These are phyloP conservation scores for Gautieria morchelliformis DNA, from an alignment of 768 basidiomycete species.

Conservation along the genomic window DNA sequence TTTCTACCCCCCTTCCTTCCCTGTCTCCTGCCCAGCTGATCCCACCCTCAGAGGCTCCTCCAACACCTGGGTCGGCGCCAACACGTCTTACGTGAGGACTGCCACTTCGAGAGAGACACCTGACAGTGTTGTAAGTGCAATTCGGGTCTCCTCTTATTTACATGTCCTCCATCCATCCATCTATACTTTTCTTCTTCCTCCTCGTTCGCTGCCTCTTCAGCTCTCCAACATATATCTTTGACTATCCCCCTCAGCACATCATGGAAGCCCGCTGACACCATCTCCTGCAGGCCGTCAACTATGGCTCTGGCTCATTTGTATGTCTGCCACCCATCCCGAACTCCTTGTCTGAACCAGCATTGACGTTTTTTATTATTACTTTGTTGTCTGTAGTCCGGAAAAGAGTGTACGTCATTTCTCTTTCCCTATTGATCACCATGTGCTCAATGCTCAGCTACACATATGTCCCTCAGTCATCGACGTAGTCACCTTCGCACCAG, in stretches of 20 bases:
- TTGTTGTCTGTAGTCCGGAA: background rate
- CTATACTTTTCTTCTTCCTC: constrained; percentile 27
- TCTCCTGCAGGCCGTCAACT: background rate
- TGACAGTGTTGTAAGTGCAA: background rate
- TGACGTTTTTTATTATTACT: no score
- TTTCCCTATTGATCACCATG: background rate
- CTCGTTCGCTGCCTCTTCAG: constrained; percentile 44
- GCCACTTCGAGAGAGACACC: constrained; percentile 11
- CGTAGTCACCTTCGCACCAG: constrained; percentile 16
- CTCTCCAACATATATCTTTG: background rate
- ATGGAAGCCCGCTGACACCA: background rate
- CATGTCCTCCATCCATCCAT: constrained; percentile 32
- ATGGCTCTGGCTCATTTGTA: constrained; percentile 2
- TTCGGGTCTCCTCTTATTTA: background rate
- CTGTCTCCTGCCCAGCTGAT: no score
- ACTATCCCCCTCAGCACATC: background rate
- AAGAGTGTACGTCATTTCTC: background rate
- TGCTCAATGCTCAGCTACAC: background rate
- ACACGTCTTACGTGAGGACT: constrained; percentile 14
- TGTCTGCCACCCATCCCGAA: no score
- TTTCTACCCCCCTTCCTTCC: no score
- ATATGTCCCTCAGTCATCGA: constrained; percentile 10
- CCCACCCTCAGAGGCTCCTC: constrained; percentile 13
- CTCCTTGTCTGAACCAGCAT: no score
- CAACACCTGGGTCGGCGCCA: constrained; percentile 24